Conservation (phyloP, 345 rosid genomes). For the Kernera saxatilis region DNA sequence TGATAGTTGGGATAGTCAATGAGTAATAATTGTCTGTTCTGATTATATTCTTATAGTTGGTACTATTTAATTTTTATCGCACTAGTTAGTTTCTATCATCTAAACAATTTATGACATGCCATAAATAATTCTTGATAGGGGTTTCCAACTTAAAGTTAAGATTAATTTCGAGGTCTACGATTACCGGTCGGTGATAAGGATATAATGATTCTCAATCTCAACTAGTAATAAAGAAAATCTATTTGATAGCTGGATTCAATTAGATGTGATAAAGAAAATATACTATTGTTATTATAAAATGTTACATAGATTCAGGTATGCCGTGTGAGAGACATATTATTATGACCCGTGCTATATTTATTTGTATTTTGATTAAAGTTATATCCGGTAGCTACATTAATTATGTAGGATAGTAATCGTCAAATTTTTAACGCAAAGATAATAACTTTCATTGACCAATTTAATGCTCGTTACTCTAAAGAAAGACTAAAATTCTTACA, state of each 20-base stretch:
- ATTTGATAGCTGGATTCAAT: constrained; percentile 19
- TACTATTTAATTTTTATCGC: not conserved
- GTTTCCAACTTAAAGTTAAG: not conserved
- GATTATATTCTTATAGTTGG: constrained; percentile 15
- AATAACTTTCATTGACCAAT: not conserved
- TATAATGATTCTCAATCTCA: not conserved
- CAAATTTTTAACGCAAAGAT: not conserved
- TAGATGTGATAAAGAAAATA: not conserved
- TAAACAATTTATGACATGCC: not conserved
- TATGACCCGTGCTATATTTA: constrained; percentile 9
- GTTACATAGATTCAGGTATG: constrained; percentile 27
- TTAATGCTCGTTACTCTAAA: not conserved
- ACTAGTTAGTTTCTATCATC: not conserved
- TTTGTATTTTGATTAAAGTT: not conserved
- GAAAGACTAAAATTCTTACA: not conserved
- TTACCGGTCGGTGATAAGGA: not conserved
- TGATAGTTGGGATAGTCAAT: constrained; percentile 33
- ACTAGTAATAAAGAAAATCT: not conserved
- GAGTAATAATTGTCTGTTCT: constrained; percentile 19
- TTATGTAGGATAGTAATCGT: not conserved
- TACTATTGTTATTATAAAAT: constrained; percentile 1
- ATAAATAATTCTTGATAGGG: not conserved
- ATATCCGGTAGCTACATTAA: constrained; percentile 1
- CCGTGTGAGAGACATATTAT: constrained; percentile 20
- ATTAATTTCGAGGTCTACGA: not conserved